A percentile compares a stretch with the other conserved stretches of the same genome.
These are phyloP conservation scores for Cyberlindnera samutprakarnensis DNA, from an alignment of 805 yeast species.

Conservation along the genomic window DNA sequence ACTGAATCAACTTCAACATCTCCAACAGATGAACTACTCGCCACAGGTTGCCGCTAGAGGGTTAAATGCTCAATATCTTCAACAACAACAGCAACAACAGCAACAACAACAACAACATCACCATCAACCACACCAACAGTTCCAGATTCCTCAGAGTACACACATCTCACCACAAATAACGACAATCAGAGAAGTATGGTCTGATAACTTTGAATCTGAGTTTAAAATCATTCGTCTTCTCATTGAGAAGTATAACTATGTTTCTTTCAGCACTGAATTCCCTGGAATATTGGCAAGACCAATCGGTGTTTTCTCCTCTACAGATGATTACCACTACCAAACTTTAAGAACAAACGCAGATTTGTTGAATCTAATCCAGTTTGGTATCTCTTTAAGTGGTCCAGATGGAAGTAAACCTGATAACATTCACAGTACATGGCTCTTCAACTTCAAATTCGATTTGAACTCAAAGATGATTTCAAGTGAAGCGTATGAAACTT, in stretches of 20 bases:
- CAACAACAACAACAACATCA: constrained; percentile 13
- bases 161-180: constrained; percentile 5
- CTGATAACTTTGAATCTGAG: constrained; percentile 58
- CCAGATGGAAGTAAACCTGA: constrained; percentile 63
- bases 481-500: constrained; percentile 72
- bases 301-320: constrained; percentile 83
- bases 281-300: constrained; percentile 97
- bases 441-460: constrained; percentile 85
- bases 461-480: constrained; percentile 76
- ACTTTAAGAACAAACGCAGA: constrained; percentile 90
- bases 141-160: constrained; percentile 17
- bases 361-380: constrained; percentile 75
- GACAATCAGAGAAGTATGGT: constrained; percentile 64
- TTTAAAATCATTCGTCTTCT: constrained; percentile 54
- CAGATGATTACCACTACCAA: constrained; percentile 92
- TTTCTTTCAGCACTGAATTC: constrained; percentile 82
- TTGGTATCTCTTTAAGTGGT: constrained; percentile 73
- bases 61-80: constrained; percentile 8
- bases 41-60: constrained; percentile 14
- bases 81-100: constrained; percentile 9
- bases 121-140: constrained; percentile 11
- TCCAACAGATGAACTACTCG: constrained; percentile 13
- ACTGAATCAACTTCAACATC: constrained; percentile 15
- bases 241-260: constrained; percentile 46
- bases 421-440: constrained; percentile 79